Base-by-base conservation (phyloP, 2,329 filamentous ascomycete genomes). In the Bipolaris oryzae region DNA sequence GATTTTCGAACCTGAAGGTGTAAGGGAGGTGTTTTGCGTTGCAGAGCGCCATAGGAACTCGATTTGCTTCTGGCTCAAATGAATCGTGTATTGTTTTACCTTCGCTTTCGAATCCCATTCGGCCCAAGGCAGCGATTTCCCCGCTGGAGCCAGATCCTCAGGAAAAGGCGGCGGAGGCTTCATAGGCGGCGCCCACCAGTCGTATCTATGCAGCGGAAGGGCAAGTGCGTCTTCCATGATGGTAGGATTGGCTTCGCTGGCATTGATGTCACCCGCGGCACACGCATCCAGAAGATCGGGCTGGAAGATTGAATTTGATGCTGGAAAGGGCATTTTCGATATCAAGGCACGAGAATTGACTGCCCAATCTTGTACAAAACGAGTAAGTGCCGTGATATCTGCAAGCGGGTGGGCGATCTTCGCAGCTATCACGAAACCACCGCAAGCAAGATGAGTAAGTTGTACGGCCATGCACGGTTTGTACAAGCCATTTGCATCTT, bases 131-230 rank as follows among this genome's bases (percentile, higher is more conserved):
- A 60, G 9, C 3, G 53, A 33, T 25, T 44, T 54, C 2, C 53
- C 57, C 15, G 57, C 50, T 44, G 42, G 25, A 11, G 42, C 7
- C 5, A 34, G 33, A 35, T 39, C 23, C 21, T 46, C 35, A 18
- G 55, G 23, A 13, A 60, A 60, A 5, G 57, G 42, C 1, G 50
- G 7, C 1, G 57, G 53, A 20, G 57, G 53, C 28, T 44, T 44
- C 7, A 15, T 43, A 15, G 57, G 57, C 31, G 57, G n/a, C 9
- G 43, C 50, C 57, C 57, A 60, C 53, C 57, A 60, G 16, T 60
- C 57, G 25, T 60, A 57, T 18, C 57, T 54, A 39, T 60, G 53
- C 43, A 60, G 23, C 23, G 23, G 23, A 25, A 44, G 5, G 57
- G 57, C 5, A 60, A 23, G n/a, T 16, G 25, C 2, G 11, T 6